Evolutionary conservation across 441 rosid species (phyloP).

Genomic region (Gossypium trilobum): DNA sequence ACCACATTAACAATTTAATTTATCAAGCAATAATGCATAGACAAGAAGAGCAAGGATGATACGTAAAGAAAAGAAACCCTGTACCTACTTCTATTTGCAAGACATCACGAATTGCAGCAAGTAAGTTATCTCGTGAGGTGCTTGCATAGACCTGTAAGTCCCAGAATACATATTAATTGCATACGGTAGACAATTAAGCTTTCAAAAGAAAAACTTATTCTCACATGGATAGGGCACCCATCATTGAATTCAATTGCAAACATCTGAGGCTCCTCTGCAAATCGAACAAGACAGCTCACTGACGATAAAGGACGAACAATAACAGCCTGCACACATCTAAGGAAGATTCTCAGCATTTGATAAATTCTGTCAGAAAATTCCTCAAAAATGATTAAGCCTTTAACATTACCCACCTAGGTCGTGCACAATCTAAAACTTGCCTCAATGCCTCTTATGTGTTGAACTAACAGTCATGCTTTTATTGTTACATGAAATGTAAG

Average conservation of each 20-base stretch:
- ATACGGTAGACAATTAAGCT: conserved; percentile 10
- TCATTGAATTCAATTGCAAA: conserved; percentile 93
- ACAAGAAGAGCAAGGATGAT: not conserved
- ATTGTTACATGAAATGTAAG: not conserved
- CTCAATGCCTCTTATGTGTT: not conserved
- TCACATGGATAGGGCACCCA: conserved; percentile 95
- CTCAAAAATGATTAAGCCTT: not conserved
- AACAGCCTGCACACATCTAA: conserved; percentile 99
- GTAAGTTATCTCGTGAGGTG: conserved; percentile 94
- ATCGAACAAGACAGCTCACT: conserved; percentile 89
- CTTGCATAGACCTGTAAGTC: conserved; percentile 75
- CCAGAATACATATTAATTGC: conserved; percentile 28
- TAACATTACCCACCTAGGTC: not conserved
- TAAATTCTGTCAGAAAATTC: conserved; percentile 22
- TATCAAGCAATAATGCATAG: not conserved
- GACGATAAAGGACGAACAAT: conserved; percentile 84
- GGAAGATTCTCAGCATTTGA: conserved; percentile 67
- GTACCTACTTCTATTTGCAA: conserved; percentile 90
- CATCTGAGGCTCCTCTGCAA: conserved; percentile 99
- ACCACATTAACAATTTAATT: conserved; percentile 4
- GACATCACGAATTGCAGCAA: conserved; percentile 89
- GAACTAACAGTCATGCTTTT: not conserved
- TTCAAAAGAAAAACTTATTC: conserved; percentile 23
- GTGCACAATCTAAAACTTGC: not conserved
- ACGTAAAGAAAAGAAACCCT: conserved; percentile 8